These are phyloP conservation scores for Knoxdaviesia capensis DNA, from an alignment of 2,329 filamentous ascomycete species.

Conservation along the genomic window DNA sequence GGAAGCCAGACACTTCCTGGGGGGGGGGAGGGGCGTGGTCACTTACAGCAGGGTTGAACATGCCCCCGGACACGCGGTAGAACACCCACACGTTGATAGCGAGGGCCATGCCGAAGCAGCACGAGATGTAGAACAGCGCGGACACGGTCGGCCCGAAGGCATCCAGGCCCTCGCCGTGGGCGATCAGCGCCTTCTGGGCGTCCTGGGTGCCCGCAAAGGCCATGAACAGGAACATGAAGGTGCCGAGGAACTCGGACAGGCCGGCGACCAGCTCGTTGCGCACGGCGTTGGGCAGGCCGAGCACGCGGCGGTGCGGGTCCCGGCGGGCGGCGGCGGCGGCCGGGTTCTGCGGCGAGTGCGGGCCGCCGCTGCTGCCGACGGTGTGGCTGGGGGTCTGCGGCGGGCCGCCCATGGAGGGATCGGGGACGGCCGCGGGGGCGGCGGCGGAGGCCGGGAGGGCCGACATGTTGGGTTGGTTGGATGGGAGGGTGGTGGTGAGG, in stretches of 20 bases:
- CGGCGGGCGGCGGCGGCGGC: not conserved
- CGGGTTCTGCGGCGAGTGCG: too few species aligned
- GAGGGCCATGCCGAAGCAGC: conserved; percentile 27
- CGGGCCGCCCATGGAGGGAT: too few species aligned
- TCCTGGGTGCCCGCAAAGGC: conserved; percentile 13
- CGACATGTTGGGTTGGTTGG: too few species aligned
- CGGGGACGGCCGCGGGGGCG: too few species aligned
- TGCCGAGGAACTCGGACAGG: conserved; percentile 29
- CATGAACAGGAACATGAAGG: conserved; percentile 30
- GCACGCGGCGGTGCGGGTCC: not conserved
- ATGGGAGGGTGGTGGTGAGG: too few species aligned
- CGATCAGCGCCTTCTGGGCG: conserved; percentile 13
- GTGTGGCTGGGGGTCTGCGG: too few species aligned
- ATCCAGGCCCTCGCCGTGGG: conserved; percentile 8
- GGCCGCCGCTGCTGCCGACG: too few species aligned
- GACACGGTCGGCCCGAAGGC: conserved; percentile 10
- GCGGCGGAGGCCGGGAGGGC: too few species aligned
- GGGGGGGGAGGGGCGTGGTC: not conserved
- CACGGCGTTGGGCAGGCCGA: conserved; percentile 2
- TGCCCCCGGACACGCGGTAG: conserved; percentile 29
- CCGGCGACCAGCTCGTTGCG: conserved; percentile 20
- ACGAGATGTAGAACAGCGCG: conserved; percentile 24
- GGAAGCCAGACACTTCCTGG: too few species aligned
- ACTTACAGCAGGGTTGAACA: conserved; percentile 30
- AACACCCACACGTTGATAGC: conserved; percentile 36